Base-by-base conservation (phyloP, 768 basidiomycete species). In the Coprinopsis sp. region DNA sequence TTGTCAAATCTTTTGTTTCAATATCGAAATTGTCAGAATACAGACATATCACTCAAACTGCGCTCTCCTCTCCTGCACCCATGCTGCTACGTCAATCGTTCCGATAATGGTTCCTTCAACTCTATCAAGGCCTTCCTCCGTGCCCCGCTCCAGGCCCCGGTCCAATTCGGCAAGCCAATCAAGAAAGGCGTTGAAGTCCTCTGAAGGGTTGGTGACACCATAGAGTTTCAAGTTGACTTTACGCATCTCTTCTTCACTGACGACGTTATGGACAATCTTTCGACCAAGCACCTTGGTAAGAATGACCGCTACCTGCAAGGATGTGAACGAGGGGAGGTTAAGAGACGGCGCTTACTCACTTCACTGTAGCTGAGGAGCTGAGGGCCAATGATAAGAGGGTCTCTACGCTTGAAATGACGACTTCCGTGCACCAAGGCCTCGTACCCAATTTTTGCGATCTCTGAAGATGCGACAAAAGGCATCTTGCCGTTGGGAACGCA, bases 1-100 rank as follows among this genome's bases (percentile, higher is more conserved):
- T 70, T 67, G 68, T 70, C 68, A 66, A 30, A 47, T 37, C 33
- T 47, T 47, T 47, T 47, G 41, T 21, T 22, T n/a, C n/a, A n/a
- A n/a, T n/a, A n/a, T n/a, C n/a, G n/a, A n/a, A n/a, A n/a, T n/a
- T n/a, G n/a, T n/a, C n/a, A n/a, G n/a, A n/a, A n/a, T n/a, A n/a
- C n/a, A n/a, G n/a, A n/a, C n/a, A n/a, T n/a, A n/a, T 37, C 18
- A 37, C 7, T 11, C 34, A 18, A 37, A 37, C 34, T 11, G 34
- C 7, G 11, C 11, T 19, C 18, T 49, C 22, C 59, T 62, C 6
- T 51, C 54, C 43, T 55, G 47, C 27, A 66, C 45, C 36, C 57
- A 64, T 5, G 61, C 58, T 39, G 42, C 36, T 22, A 66, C 36
- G 3, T 27, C 53, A 3, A 51, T 30, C 41, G 52, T 58, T 5